phyloP scores from a whole-genome alignment of 2,329 filamentous ascomycete genomes.

The Colletotrichum simmondsii region DNA sequence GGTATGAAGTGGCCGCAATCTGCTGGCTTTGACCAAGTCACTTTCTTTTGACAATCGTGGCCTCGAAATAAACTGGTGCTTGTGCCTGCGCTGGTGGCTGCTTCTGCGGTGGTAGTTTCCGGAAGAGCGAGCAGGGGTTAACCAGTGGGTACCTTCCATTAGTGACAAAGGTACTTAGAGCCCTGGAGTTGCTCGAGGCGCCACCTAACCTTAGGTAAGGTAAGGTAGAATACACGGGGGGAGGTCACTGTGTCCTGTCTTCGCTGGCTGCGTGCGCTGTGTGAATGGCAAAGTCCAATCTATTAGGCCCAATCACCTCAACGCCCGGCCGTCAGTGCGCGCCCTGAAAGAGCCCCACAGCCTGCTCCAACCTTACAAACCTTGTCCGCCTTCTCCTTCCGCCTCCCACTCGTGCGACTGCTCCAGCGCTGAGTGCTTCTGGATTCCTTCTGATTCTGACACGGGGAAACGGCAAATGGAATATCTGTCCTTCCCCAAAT shows the following conservation, averaged over 20 bases:
- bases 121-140: neutral
- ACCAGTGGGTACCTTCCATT: neutral
- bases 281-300: neutral
- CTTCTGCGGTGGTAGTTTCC: slow-evolving; percentile 7
- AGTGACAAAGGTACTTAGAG: neutral
- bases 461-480: slow-evolving; percentile 27
- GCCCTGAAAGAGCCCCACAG: slow-evolving; percentile 6
- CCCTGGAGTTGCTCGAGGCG: no score
- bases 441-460: no score
- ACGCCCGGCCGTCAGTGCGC: slow-evolving; percentile 3
- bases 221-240: slow-evolving; percentile 22
- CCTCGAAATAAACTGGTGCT: slow-evolving; percentile 43
- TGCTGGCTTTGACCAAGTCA: slow-evolving; percentile 10
- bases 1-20: slow-evolving; percentile 9
- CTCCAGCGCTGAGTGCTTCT: no score
- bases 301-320: neutral
- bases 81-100: neutral
- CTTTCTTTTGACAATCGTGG: slow-evolving; percentile 45
- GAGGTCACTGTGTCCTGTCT: slow-evolving; percentile 17
- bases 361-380: slow-evolving; percentile 1
- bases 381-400: slow-evolving; percentile 1
- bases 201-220: no score
- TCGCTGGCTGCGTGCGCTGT: neutral
- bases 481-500: slow-evolving; percentile 35
- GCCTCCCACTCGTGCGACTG: neutral